A percentile compares a stretch with the other conserved stretches of the same genome.
These are phyloP conservation scores for Starmerella cellae DNA, from an alignment of 805 yeast species.

Conservation along the genomic window DNA sequence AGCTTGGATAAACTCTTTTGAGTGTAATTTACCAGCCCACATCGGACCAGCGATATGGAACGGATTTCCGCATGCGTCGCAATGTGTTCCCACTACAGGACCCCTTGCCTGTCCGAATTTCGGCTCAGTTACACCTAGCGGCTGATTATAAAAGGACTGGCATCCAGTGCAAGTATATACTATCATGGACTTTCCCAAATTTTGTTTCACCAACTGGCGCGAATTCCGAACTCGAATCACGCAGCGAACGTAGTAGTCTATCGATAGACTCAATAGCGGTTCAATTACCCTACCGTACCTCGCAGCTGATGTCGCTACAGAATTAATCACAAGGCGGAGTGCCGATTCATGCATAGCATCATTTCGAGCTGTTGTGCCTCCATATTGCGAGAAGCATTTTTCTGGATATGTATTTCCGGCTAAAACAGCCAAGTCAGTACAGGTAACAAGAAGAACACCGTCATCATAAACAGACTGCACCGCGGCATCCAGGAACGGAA, in stretches of 20 bases:
- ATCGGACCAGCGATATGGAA: conserved; percentile 88
- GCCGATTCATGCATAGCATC: conserved; percentile 93
- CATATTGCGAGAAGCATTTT: conserved; percentile 87
- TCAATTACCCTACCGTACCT: conserved; percentile 76
- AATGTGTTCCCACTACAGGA: conserved; percentile 45
- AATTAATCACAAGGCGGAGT: conserved; percentile 62
- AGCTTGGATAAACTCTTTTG: conserved; percentile 48
- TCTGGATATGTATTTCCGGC: conserved; percentile 97
- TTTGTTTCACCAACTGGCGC: conserved; percentile 69
- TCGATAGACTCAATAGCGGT: conserved; percentile 72
- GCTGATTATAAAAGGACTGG: conserved; percentile 56
- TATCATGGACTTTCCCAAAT: conserved; percentile 64
- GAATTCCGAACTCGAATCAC: conserved; percentile 65
- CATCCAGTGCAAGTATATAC: conserved; percentile 82
- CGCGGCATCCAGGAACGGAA: conserved; percentile 91
- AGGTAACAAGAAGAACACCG: conserved; percentile 78
- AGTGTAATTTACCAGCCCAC: conserved; percentile 80
- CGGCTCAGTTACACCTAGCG: conserved; percentile 46
- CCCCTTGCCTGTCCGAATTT: conserved; percentile 57
- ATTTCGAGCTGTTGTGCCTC: conserved; percentile 76
- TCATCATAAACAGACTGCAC: conserved; percentile 70
- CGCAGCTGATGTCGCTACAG: conserved; percentile 74
- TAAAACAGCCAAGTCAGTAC: conserved; percentile 89
- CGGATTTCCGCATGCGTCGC: conserved; percentile 56
- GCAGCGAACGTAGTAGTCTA: conserved; percentile 84